Evolutionary conservation across 2,329 filamentous ascomycete genomes (phyloP).

Genomic region (Sporothrix inflata): DNA sequence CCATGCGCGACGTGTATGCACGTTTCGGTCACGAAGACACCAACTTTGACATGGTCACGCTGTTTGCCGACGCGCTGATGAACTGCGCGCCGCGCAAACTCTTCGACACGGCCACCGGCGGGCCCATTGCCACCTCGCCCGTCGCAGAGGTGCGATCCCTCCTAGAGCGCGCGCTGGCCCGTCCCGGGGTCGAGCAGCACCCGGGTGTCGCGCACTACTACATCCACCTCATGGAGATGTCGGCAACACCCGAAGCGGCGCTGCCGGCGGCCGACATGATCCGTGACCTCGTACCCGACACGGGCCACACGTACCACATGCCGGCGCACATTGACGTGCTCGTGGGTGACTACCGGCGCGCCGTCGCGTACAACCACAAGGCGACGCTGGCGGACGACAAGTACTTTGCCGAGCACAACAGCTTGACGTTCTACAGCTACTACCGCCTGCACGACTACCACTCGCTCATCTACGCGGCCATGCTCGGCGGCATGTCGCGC

Average conservation of each 20-base stretch:
- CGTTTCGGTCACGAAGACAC: constrained; percentile 1
- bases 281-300: constrained; percentile 31
- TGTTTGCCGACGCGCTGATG: constrained; percentile 41
- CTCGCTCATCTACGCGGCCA: constrained; percentile 41
- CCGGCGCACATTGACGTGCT: constrained; percentile 32
- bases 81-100: constrained; percentile 53
- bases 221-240: constrained; percentile 38
- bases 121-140: constrained; percentile 51
- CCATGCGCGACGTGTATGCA: constrained; percentile 23
- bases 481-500: constrained; percentile 51
- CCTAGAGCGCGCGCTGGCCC: constrained; percentile 60
- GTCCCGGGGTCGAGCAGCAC: constrained; percentile 55
- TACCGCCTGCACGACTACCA: constrained; percentile 51
- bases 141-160: constrained; percentile 60
- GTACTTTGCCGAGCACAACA: constrained; percentile 56
- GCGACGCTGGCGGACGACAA: constrained; percentile 39
- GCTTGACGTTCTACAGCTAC: constrained; percentile 57
- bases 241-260: constrained; percentile 25
- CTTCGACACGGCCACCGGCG: constrained; percentile 45
- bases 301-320: constrained; percentile 31
- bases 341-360: constrained; percentile 31
- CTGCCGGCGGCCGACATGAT: constrained; percentile 26
- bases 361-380: constrained; percentile 31
- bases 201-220: constrained; percentile 68
- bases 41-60: constrained; percentile 23